Percentiles rank a stretch among this genome's conserved stretches.
Evolutionary conservation across 768 basidiomycete species (phyloP).

Genomic region (Pleurotus pulmonarius): DNA sequence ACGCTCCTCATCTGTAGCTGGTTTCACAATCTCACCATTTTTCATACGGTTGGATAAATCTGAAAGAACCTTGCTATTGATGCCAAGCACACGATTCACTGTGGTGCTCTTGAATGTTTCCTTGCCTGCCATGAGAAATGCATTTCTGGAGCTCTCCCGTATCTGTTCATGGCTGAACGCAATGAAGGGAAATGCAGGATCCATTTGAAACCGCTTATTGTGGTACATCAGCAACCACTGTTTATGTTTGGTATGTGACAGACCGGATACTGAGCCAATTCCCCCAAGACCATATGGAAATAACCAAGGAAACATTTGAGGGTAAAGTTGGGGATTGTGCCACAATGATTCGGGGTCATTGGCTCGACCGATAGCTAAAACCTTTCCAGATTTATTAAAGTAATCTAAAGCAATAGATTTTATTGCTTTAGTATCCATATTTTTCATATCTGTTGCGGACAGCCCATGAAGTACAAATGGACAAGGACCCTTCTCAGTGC

Average conservation of each 20-base stretch:
- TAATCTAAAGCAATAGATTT: conserved; percentile 20
- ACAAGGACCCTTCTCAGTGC: too few species aligned
- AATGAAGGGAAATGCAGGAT: conserved; percentile 29
- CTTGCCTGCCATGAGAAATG: conserved; percentile 26
- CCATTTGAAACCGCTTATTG: conserved; percentile 33
- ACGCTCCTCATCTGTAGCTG: conserved; percentile 26
- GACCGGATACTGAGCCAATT: conserved; percentile 15
- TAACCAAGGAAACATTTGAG: conserved; percentile 12
- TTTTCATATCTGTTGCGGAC: background rate
- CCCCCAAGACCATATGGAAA: conserved; percentile 34
- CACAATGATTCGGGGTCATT: conserved; percentile 16
- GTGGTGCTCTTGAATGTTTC: conserved; percentile 28
- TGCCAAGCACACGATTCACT: conserved; percentile 23
- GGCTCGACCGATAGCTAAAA: conserved; percentile 17
- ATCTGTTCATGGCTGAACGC: conserved; percentile 12
- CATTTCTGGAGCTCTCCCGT: background rate
- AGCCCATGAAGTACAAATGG: too few species aligned
- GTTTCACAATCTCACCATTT: conserved; percentile 11
- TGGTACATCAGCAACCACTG: conserved; percentile 27
- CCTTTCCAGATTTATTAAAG: conserved; percentile 10
- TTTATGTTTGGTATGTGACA: conserved; percentile 18
- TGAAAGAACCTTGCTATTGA: conserved; percentile 2
- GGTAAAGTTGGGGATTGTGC: conserved; percentile 29
- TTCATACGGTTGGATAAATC: too few species aligned
- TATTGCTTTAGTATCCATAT: conserved; percentile 10